phyloP scores from a whole-genome alignment of 1,284 basidiomycete species.

The Mycosarcoma maydis region DNA sequence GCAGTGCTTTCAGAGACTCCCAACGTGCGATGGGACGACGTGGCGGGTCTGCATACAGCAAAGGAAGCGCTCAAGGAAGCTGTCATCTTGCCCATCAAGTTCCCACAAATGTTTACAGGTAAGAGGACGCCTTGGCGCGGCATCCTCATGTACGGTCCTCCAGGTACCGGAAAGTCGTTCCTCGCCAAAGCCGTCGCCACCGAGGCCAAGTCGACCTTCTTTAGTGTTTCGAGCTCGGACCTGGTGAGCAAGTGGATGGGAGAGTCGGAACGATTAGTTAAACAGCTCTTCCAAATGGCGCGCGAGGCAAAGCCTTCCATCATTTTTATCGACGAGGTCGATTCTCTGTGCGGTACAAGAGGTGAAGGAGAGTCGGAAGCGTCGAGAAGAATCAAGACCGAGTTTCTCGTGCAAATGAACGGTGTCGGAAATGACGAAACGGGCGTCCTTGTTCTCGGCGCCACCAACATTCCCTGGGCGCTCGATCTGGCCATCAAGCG shows the following conservation, averaged over 20 bases:
- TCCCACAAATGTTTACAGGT: constrained; percentile 96
- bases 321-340: constrained; percentile 98
- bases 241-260: constrained; percentile 99
- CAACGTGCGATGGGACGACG: constrained; percentile 97
- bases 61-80: constrained; percentile 98
- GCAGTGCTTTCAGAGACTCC: constrained; percentile 94
- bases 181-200: constrained; percentile 98
- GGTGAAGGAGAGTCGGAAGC: constrained; percentile 97
- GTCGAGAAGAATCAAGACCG: constrained; percentile 94
- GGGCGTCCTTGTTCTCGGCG: constrained; percentile 96
- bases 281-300: constrained; percentile 95
- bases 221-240: constrained; percentile 93
- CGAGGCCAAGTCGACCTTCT: constrained; percentile 97
- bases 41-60: constrained; percentile 91
- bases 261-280: constrained; percentile 94
- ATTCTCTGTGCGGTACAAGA: constrained; percentile 92
- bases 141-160: constrained; percentile 89
- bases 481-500: constrained; percentile 98
- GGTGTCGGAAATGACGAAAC: constrained; percentile 94
- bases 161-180: constrained; percentile 73
- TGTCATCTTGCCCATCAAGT: constrained; percentile 98
- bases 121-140: constrained; percentile 97
- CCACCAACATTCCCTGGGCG: constrained; percentile 87
- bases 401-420: constrained; percentile 96
- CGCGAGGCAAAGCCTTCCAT: constrained; percentile 95